A percentile compares a stretch with the other conserved stretches of the same genome.
These are phyloP conservation scores for Didymella glomerata DNA, from an alignment of 2,329 filamentous ascomycete species.

Conservation along the genomic window DNA sequence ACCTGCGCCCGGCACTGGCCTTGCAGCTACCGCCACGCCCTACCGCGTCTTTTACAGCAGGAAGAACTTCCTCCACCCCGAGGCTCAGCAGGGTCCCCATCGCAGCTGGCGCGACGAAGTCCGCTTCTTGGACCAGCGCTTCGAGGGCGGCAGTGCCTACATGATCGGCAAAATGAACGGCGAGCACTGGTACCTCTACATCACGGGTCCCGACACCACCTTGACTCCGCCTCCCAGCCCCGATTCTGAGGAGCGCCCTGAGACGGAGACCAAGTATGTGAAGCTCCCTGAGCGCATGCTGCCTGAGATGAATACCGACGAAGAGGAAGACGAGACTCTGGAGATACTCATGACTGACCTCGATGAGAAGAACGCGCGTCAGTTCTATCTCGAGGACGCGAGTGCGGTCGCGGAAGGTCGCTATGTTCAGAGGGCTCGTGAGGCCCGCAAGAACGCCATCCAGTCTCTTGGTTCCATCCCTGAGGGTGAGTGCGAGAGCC, in stretches of 20 bases:
- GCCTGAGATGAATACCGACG: constrained; percentile 53
- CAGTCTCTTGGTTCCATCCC: constrained; percentile 68
- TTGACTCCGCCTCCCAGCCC: constrained; percentile 87
- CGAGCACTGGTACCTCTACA: constrained; percentile 98
- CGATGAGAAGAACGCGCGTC: constrained; percentile 70
- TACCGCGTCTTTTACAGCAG: constrained; percentile 98
- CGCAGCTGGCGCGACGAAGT: constrained; percentile 98
- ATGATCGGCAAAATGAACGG: constrained; percentile 99
- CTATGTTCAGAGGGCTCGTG: constrained; percentile 72
- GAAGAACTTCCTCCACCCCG: constrained; percentile 97
- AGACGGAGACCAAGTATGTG: constrained; percentile 67
- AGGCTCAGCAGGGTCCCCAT: constrained; percentile 92
- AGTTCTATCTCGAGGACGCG: constrained; percentile 80
- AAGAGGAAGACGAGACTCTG: constrained; percentile 75
- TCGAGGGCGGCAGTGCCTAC: constrained; percentile 92
- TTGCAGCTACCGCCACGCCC: constrained; percentile 80
- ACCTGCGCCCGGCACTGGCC: constrained; percentile 69
- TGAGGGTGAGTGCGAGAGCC: constrained; percentile 55
- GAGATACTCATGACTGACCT: constrained; percentile 75
- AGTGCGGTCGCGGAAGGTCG: constrained; percentile 88
- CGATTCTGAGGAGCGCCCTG: constrained; percentile 53
- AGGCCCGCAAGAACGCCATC: constrained; percentile 68
- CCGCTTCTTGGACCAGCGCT: constrained; percentile 88
- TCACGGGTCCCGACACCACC: constrained; percentile 82
- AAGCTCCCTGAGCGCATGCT: constrained; percentile 66